These are phyloP conservation scores for Mallotus repandus DNA, from an alignment of 441 rosid genomes.

Conservation along the genomic window DNA sequence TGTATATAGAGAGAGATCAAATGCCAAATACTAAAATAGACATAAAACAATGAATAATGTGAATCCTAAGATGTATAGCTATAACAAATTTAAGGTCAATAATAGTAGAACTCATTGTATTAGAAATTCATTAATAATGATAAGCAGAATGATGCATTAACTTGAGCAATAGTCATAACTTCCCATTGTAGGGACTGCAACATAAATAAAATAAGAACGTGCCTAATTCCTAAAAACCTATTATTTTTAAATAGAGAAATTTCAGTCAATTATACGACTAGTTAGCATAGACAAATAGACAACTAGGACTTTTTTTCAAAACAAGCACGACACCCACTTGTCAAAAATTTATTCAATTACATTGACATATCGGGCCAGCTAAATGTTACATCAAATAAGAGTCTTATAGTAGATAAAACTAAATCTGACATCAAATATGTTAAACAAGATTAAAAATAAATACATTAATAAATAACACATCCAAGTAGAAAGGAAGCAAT, in stretches of 20 bases:
- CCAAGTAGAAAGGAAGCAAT: no score
- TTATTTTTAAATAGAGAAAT: not conserved
- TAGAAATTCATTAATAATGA: not conserved
- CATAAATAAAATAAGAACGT: not conserved
- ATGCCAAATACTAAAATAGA: constrained; percentile 80
- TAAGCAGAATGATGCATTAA: not conserved
- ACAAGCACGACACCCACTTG: not conserved
- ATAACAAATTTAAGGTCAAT: not conserved
- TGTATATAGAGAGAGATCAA: constrained; percentile 72
- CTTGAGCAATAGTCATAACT: not conserved
- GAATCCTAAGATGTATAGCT: constrained; percentile 1
- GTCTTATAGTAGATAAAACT: no score
- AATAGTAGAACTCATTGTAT: not conserved
- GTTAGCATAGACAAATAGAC: no score
- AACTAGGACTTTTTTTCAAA: not conserved
- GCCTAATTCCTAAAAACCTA: not conserved
- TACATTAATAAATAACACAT: no score
- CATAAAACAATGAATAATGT: not conserved
- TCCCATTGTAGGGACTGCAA: not conserved
- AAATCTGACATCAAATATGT: no score
- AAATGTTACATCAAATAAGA: no score
- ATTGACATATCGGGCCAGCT: no score
- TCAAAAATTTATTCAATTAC: not conserved
- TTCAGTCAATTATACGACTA: no score
- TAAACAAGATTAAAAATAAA: no score